A percentile compares a stretch with the other conserved stretches of the same genome.
Evolutionary conservation across 2,329 filamentous ascomycete species (phyloP).

Genomic region (Teratosphaeria nubilosa): DNA sequence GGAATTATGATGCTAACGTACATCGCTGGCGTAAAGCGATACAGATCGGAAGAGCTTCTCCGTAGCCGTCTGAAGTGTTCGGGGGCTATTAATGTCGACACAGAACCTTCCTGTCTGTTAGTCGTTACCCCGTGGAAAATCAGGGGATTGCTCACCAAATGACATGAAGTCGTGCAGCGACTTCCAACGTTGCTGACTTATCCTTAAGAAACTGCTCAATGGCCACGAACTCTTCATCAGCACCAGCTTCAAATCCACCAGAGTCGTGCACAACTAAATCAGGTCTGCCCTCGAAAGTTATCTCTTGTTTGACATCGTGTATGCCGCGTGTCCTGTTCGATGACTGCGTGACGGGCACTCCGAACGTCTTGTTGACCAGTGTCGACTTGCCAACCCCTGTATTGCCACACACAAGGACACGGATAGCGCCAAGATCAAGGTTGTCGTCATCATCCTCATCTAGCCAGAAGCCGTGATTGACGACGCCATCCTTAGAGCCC

Average conservation of each 20-base stretch:
- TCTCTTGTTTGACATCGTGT: constrained; percentile 25
- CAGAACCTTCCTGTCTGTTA: constrained; percentile 20
- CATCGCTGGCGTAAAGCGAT: constrained; percentile 21
- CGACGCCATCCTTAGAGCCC: constrained; percentile 8
- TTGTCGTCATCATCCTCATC: constrained; percentile 8
- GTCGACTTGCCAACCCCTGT: constrained; percentile 25
- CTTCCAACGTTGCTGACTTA: constrained; percentile 20
- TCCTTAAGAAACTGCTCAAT: constrained; percentile 25
- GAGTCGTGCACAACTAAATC: constrained; percentile 28
- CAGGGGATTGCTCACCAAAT: constrained; percentile 17
- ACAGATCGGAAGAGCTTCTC: constrained; percentile 24
- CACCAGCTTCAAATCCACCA: constrained; percentile 26
- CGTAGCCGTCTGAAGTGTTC: constrained; percentile 26
- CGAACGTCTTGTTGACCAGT: constrained; percentile 25
- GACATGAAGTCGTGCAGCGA: constrained; percentile 23
- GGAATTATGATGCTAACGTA: not conserved
- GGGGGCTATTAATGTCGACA: constrained; percentile 25
- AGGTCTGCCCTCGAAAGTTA: constrained; percentile 23
- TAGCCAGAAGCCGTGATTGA: constrained; percentile 20
- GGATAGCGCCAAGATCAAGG: constrained; percentile 15
- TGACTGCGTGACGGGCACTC: constrained; percentile 20
- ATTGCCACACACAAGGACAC: constrained; percentile 27
- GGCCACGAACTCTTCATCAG: constrained; percentile 18
- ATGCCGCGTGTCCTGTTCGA: constrained; percentile 21
- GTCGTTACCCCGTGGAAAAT: not conserved